Conservation (phyloP, 345 rosid genomes). For the Citrus medica region DNA sequence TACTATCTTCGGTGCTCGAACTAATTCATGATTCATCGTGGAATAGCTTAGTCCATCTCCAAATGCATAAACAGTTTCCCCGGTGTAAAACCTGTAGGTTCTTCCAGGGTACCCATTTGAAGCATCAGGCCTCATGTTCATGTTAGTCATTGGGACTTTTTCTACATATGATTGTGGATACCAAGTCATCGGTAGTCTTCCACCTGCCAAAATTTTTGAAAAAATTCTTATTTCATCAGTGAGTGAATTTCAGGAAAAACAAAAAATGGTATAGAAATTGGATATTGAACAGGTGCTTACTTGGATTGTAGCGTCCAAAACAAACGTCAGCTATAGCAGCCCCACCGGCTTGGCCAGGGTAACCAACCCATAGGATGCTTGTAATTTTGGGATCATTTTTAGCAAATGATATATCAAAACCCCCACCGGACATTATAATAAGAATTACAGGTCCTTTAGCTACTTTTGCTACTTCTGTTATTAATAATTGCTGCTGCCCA, state of each 20-base stretch:
- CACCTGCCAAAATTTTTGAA: slow-evolving; percentile 31
- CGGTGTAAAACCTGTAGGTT: slow-evolving; percentile 83
- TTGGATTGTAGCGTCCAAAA: slow-evolving; percentile 76
- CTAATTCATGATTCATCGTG: slow-evolving; percentile 34
- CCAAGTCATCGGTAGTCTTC: slow-evolving; percentile 96
- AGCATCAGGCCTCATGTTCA: slow-evolving; percentile 90
- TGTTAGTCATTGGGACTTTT: slow-evolving; percentile 82
- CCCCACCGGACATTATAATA: slow-evolving; percentile 95
- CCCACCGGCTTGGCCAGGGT: slow-evolving; percentile 95
- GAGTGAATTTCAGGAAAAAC: too few species aligned
- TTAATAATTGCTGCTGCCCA: slow-evolving; percentile 61
- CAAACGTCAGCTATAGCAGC: slow-evolving; percentile 84
- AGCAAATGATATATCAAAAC: slow-evolving; percentile 74
- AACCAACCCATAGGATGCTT: slow-evolving; percentile 89
- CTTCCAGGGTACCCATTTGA: slow-evolving; percentile 83
- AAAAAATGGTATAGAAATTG: neutral
- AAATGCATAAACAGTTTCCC: slow-evolving; percentile 74
- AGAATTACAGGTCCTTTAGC: slow-evolving; percentile 85
- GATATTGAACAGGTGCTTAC: slow-evolving; percentile 34
- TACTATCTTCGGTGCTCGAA: slow-evolving; percentile 55
- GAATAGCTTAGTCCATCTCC: slow-evolving; percentile 91
- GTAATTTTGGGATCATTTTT: slow-evolving; percentile 56
- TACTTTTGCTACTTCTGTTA: slow-evolving; percentile 62
- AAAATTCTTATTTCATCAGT: neutral
- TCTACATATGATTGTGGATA: slow-evolving; percentile 75